Evolutionary conservation across 2,329 filamentous ascomycete genomes (phyloP), one percentile per base, ranked within the genome.

Genomic region (Stenocarpella maydis): DNA sequence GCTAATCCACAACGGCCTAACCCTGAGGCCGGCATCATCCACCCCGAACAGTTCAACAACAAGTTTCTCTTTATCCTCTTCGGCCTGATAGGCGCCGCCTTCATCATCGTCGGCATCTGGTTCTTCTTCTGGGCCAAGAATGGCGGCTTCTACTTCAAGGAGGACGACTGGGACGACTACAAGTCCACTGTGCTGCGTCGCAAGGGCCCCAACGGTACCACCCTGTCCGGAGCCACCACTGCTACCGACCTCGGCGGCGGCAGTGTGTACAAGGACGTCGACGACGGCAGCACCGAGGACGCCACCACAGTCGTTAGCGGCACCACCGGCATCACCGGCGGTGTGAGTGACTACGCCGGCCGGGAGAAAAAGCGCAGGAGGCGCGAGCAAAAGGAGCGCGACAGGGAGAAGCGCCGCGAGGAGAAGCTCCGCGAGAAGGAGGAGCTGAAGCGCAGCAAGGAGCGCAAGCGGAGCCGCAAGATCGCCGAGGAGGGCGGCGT

Each of bases 81-180:
- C 78, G 95, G 92, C 14, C 79, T 98, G 21, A 89, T 98, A 65
- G 94, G 93, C 41, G 90, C 90, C 0, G 88, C 83, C 39, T 92
- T 98, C 77, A 92, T 96, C 28, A 70, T 92, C 4, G 87, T 85
- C 0, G 88, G 86, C 28, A 94, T 98, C 77, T 99, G 96, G 95
- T 98, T 99, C 87, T 98, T 99, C 87, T 97, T 97, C 86, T 97
- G 93, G 92, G 95, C 95, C 69, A 95, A 92, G 82, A 97, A 98
- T 75, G 96, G 96, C 71, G 96, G 96, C 17, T 98, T 98, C 83
- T 84, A 92, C 72, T 98, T 94, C 86, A 87, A 87, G 55, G 84
- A 97, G 72, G 86, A 89, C 43, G 96, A 99, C 81, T 99, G 96
- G 95, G 95, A 98, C 7, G 96, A 99, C 77, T 99, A 99, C 88